These are phyloP conservation scores for Chrysanthemum seticuspe DNA, from an alignment of 129 eudicot genomes.

Conservation along the genomic window DNA sequence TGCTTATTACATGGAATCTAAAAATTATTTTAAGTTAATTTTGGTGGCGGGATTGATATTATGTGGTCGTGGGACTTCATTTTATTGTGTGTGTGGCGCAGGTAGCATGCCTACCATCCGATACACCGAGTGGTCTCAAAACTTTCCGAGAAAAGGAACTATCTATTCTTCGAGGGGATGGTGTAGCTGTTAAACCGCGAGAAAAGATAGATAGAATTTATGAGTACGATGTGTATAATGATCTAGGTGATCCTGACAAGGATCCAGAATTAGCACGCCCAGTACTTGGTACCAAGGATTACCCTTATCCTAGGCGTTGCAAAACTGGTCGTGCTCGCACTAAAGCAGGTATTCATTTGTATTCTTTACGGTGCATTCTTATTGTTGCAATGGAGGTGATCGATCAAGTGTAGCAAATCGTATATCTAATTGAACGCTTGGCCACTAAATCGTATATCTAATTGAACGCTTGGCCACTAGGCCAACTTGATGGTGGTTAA, in stretches of 20 bases:
- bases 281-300: constrained; percentile 61
- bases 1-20: too few relatives aligned
- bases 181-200: constrained; percentile 45
- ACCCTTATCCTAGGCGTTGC: constrained; percentile 87
- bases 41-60: too few relatives aligned
- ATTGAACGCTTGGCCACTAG: too few relatives aligned
- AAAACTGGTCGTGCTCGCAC: constrained; percentile 70
- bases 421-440: too few relatives aligned
- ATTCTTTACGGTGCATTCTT: neutral
- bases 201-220: constrained; percentile 57
- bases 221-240: constrained; percentile 80
- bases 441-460: too few relatives aligned
- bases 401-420: too few relatives aligned
- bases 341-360: constrained; percentile 21
- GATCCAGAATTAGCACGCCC: constrained; percentile 50
- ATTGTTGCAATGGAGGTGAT: too few relatives aligned
- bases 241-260: constrained; percentile 58
- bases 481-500: too few relatives aligned
- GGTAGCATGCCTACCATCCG: constrained; percentile 56
- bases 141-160: constrained; percentile 52
- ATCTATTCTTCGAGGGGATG: constrained; percentile 52
- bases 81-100: neutral
- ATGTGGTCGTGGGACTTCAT: too few relatives aligned
- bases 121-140: constrained; percentile 64
- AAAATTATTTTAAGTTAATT: too few relatives aligned